These are phyloP conservation scores for Xylariaceae sp. DNA, from an alignment of 2,329 filamentous ascomycete genomes.

Conservation along the genomic window DNA sequence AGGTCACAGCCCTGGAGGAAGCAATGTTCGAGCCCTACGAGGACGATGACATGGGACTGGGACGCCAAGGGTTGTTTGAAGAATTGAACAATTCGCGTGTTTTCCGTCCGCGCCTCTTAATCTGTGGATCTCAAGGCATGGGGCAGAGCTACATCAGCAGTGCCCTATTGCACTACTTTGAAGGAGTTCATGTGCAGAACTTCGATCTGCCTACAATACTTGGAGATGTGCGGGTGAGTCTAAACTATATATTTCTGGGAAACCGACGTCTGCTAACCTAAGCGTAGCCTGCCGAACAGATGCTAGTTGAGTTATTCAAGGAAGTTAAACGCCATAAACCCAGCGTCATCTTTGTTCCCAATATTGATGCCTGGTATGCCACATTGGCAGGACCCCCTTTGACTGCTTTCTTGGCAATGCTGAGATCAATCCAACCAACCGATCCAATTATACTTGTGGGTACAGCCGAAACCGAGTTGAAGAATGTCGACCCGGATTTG, in stretches of 20 bases:
- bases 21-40: slow-evolving; percentile 86
- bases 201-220: slow-evolving; percentile 88
- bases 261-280: slow-evolving; percentile 18
- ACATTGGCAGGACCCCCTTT: slow-evolving; percentile 60
- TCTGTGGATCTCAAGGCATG: slow-evolving; percentile 83
- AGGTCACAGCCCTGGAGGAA: slow-evolving; percentile 85
- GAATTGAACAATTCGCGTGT: slow-evolving; percentile 85
- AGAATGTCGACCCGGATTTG: slow-evolving; percentile 58
- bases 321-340: slow-evolving; percentile 94
- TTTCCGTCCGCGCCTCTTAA: slow-evolving; percentile 82
- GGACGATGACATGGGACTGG: slow-evolving; percentile 78
- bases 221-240: slow-evolving; percentile 70
- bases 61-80: slow-evolving; percentile 67
- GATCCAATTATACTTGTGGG: slow-evolving; percentile 86
- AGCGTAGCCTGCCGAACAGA: slow-evolving; percentile 68
- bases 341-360: slow-evolving; percentile 90
- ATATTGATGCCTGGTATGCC: slow-evolving; percentile 82
- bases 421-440: slow-evolving; percentile 79
- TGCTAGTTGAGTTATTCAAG: slow-evolving; percentile 83
- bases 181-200: slow-evolving; percentile 89
- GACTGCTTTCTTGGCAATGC: slow-evolving; percentile 76
- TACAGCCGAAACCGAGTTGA: slow-evolving; percentile 68
- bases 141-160: slow-evolving; percentile 86
- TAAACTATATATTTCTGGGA: neutral
- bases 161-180: slow-evolving; percentile 83